Evolutionary conservation across 331 rosid species (phyloP), one percentile per base, ranked within the genome.

Genomic region (Erythrophleum ivorense): DNA sequence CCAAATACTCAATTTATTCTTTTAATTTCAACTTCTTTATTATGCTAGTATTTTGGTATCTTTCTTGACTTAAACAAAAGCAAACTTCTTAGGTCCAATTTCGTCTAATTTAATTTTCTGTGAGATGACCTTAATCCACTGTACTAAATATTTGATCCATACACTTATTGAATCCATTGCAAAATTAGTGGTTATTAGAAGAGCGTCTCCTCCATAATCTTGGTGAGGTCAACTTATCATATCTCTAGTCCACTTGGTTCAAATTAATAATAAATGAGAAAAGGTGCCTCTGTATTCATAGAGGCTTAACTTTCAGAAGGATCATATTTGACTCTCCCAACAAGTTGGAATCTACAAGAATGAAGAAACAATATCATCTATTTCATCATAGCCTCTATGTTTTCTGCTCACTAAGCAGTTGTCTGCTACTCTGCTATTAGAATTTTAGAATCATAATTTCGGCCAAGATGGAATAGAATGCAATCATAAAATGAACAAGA

Each of bases 371-470:
- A 46, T 72, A 50, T 55, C 41, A 19, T 36, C 75, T 46, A 34
- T 34, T 3, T 14, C 75, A 84, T 13, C 40, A 54, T 62, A 38
- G 63, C 73, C 52, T 68, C 49, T 31, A 19, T 40, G 57, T 50
- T 29, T 65, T 53, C 63, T 49, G 36, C 57, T 60, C 21, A 50
- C 33, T 48, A 31, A 58, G 64, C 45, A 68, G 38, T 29, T 38
- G 3, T 62, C 34, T 6, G 13, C 55, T 13, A 50, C 41, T 52
- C 41, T 71, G 45, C 52, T 60, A 80, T 52, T 41, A 63, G 81
- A 59, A 50, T 55, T 69, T 77, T 36, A 16, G 52, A 68, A 53
- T 76, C 33, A 60, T 62, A 71, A 34, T 45, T 71, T 77, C 48
- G 34, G n/a, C 70, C 12, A 62, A 55, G 38, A 71, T 71, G 19